Evolutionary conservation across 768 basidiomycete species (phyloP), one percentile per base, ranked within the genome.

Genomic region (Leccinum rimulosum): DNA sequence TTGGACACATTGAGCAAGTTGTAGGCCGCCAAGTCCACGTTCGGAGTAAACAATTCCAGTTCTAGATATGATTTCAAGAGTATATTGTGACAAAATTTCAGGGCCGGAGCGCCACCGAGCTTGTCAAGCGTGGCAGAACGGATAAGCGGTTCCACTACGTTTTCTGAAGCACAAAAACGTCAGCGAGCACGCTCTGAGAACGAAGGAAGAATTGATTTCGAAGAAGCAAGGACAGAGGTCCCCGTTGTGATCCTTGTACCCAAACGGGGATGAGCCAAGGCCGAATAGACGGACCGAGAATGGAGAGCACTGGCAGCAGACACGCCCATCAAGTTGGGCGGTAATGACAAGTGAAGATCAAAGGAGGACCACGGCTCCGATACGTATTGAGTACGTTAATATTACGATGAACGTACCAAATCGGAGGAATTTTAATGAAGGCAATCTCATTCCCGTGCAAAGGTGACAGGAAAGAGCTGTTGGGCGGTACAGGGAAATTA

Each of bases 341-440:
- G 64, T 68, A 63, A 67, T 68, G 61, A 66, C 40, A 28, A 9
- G 64, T 60, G 67, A 63, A 68, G 36, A 67, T 62, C 63, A 66
- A 65, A 65, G 47, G 60, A 30, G 9, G 27, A 19, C 57, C 19
- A 69, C 66, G 66, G 66, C 64, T 59, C 66, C 66, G 66, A 66
- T 57, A 63, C 59, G 67, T 66, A 58, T 68, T 6, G 58, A 63
- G 66, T 68, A 68, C 66, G 67, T 68, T 63, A 68, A 68, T 62
- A 62, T 68, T 56, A 58, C 52, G 50, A 60, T 54, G 60, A n/a
- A 43, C 40, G 36, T 35, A 56, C 53, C 59, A 65, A 65, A 66
- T 66, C 66, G 58, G n/a, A 33, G 61, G 54, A 53, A 65, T 35
- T 47, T 58, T 68, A 30, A 62, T 63, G 58, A 58, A 65, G 58